phyloP scores from a whole-genome alignment of 495 filamentous ascomycete genomes.

The Hypoxylon cercidicola region DNA sequence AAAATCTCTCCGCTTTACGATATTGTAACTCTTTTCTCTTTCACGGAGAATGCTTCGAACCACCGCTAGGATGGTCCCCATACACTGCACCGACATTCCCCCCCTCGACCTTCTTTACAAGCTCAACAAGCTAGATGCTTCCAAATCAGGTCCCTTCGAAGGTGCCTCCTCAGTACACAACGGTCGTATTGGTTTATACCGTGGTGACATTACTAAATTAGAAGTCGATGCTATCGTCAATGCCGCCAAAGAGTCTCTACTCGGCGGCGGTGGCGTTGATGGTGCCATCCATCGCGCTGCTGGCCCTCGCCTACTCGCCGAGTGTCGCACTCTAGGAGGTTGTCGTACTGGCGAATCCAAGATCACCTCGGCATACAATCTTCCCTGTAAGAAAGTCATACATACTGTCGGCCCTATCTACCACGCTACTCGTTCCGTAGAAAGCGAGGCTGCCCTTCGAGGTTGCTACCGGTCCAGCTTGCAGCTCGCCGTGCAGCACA shows the following conservation, averaged over 20 bases:
- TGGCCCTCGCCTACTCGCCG: conserved; percentile 71
- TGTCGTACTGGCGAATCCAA: conserved; percentile 85
- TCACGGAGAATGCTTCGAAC: conserved; percentile 25
- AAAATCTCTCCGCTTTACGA: too few species aligned
- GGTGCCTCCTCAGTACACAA: conserved; percentile 64
- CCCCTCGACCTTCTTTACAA: conserved; percentile 71
- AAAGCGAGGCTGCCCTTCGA: conserved; percentile 63
- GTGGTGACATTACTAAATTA: conserved; percentile 85
- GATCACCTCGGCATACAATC: conserved; percentile 78
- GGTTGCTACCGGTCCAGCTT: conserved; percentile 82
- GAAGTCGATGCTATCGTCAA: conserved; percentile 89
- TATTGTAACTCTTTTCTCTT: too few species aligned
- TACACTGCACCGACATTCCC: conserved; percentile 65
- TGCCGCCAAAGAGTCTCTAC: conserved; percentile 82
- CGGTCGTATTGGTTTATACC: conserved; percentile 73
- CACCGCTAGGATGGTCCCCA: conserved; percentile 44
- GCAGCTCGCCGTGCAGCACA: conserved; percentile 72
- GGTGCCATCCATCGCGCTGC: conserved; percentile 89
- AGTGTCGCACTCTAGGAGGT: conserved; percentile 74
- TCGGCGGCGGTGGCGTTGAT: conserved; percentile 89
- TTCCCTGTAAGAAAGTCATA: conserved; percentile 83
- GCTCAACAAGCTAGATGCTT: conserved; percentile 49
- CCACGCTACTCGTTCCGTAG: conserved; percentile 46
- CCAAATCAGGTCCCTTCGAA: conserved; percentile 24
- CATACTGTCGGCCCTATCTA: conserved; percentile 95